Evolutionary conservation across 140 eudicot species (phyloP), one percentile per base, ranked within the genome.

Genomic region (Bidens hawaiensis): DNA sequence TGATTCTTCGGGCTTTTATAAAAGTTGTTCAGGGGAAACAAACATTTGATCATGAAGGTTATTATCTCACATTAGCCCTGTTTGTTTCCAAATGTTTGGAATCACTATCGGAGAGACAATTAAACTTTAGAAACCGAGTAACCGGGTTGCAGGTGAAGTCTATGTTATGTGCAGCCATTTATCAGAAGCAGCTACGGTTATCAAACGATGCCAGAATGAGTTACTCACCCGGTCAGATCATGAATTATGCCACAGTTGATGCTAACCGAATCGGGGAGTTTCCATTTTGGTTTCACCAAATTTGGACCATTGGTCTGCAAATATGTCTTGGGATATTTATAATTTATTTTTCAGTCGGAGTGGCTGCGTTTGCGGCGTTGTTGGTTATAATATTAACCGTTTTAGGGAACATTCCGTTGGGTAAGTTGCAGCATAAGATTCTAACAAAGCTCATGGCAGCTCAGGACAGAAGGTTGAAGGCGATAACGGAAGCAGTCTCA

Each of bases 191-290:
- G 51, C 71, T 88, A 22, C 67, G 80, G 36, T 64, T 84, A 14
- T 81, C 94, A 6, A 81, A 69, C 31, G 76, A 60, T 15, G 82
- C 79, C 2, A 88, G 72, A 51, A 48, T 57, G 42, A 60, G 16
- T 8, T 86, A 84, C 65, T 79, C 84, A 15, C 53, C 94, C 0
- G 96, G 94, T 14, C 80, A 84, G 61, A 82, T 88, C 17, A 80
- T 88, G 78, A 88, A 84, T 41, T 88, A 84, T 15, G 82, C 75
- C 0, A 84, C 85, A 0, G 85, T 84, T 7, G 96, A 88, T 73
- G 85, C 94, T n/a, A 76, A 68, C 55, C 68, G 77, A 75, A 68
- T 84, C 2, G 94, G 94, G 5, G 96, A 86, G 75, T 83, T 83
- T 42, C 87, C 85, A 1, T 83, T 52, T 51, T 80, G 84, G 82